Conservation (phyloP, 768 basidiomycete species). For the Agaricus blazei region DNA sequence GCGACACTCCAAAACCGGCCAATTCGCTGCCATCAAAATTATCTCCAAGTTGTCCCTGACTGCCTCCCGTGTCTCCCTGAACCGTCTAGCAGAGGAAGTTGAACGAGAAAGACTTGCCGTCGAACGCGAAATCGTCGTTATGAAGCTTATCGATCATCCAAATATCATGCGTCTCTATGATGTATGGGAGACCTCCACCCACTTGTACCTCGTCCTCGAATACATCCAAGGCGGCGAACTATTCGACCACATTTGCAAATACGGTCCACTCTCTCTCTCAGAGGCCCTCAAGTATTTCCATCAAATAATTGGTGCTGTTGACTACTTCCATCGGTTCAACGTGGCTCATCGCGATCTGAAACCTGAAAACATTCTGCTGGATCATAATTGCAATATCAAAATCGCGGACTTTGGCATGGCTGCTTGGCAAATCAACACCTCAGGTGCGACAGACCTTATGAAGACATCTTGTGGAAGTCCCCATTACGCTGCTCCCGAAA, state of each 20-base stretch:
- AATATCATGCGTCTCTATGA: slow-evolving; percentile 94
- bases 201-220: slow-evolving; percentile 90
- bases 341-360: slow-evolving; percentile 94
- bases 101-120: slow-evolving; percentile 77
- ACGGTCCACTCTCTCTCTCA: slow-evolving; percentile 60
- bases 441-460: slow-evolving; percentile 38
- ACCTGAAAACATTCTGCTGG: slow-evolving; percentile 89
- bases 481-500: slow-evolving; percentile 93
- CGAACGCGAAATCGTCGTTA: slow-evolving; percentile 92
- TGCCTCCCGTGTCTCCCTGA: slow-evolving; percentile 62
- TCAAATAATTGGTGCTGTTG: slow-evolving; percentile 87
- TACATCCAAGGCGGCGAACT: slow-evolving; percentile 94
- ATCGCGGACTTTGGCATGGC: slow-evolving; percentile 99
- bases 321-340: slow-evolving; percentile 93
- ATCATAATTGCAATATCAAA: slow-evolving; percentile 82
- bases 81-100: slow-evolving; percentile 64
- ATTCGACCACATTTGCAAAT: slow-evolving; percentile 84
- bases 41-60: slow-evolving; percentile 68
- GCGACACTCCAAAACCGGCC: slow-evolving; percentile 80
- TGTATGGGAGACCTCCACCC: slow-evolving; percentile 91
- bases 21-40: slow-evolving; percentile 93
- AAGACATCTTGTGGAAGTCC: slow-evolving; percentile 90
- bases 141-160: slow-evolving; percentile 96
- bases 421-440: slow-evolving; percentile 68
- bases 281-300: slow-evolving; percentile 88